A percentile compares a stretch with the other conserved stretches of the same genome.
Conservation (phyloP, 495 filamentous ascomycete species). For the Tuber brumale region DNA sequence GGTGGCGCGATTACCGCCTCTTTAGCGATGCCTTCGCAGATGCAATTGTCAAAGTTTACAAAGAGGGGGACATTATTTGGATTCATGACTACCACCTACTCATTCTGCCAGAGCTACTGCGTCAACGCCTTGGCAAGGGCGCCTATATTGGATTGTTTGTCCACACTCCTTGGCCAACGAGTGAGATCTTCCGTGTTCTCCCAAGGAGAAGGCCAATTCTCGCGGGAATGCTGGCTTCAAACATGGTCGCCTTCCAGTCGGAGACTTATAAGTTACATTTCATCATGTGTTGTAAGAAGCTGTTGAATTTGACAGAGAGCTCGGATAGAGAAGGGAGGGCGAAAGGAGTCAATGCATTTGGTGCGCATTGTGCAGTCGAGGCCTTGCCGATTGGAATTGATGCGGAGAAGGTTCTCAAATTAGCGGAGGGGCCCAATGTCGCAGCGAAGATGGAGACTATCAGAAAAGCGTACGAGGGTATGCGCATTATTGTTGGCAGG, state of each 20-base stretch:
- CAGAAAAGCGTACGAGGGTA: conserved; percentile 65
- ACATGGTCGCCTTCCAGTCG: conserved; percentile 88
- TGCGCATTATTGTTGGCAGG: conserved; percentile 90
- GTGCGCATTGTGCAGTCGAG: conserved; percentile 76
- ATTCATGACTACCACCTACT: conserved; percentile 90
- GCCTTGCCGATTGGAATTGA: conserved; percentile 91
- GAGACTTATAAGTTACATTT: conserved; percentile 90
- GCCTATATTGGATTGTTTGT: conserved; percentile 88
- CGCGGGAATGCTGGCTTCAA: conserved; percentile 78
- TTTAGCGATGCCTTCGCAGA: conserved; percentile 85
- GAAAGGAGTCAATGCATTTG: conserved; percentile 79
- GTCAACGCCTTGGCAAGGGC: conserved; percentile 68
- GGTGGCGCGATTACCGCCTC: conserved; percentile 82
- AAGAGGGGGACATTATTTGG: conserved; percentile 81
- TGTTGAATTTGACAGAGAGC: conserved; percentile 75
- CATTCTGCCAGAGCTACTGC: conserved; percentile 73
- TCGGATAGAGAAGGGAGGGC: conserved; percentile 45
- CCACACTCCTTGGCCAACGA: conserved; percentile 88
- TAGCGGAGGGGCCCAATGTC: conserved; percentile 60
- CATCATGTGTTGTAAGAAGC: conserved; percentile 79
- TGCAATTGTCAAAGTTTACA: conserved; percentile 74
- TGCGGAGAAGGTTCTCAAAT: conserved; percentile 59
- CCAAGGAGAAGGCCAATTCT: conserved; percentile 79
- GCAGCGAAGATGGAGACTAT: conserved; percentile 61
- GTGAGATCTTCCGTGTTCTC: conserved; percentile 82